Percentiles rank a stretch among this genome's conserved stretches.
phyloP scores from a whole-genome alignment of 2,329 filamentous ascomycete species.

The Sarocladium kiliense region DNA sequence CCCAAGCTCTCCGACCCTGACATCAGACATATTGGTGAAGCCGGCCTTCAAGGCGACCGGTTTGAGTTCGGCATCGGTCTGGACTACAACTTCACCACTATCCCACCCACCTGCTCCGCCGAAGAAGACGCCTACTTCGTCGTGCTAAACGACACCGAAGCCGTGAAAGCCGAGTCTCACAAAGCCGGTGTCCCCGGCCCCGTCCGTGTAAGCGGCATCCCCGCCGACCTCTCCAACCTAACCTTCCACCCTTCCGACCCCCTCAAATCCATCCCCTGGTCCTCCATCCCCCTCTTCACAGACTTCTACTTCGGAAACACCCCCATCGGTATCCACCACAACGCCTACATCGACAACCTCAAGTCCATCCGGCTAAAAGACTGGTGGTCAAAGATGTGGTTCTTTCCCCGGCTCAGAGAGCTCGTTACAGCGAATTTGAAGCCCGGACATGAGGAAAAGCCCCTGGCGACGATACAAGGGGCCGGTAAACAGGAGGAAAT shows the following conservation, averaged over 20 bases:
- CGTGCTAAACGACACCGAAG: constrained; percentile 18
- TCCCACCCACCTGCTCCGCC: constrained; percentile 29
- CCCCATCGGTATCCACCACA: constrained; percentile 32
- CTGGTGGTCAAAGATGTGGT: constrained; percentile 33
- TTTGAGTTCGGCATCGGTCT: constrained; percentile 35
- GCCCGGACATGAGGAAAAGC: background rate
- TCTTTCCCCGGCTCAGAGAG: constrained; percentile 24
- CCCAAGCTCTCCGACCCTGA: constrained; percentile 9
- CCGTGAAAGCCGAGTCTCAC: constrained; percentile 18
- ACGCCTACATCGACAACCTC: constrained; percentile 27
- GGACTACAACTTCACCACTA: constrained; percentile 32
- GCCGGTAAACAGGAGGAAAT: constrained; percentile 10
- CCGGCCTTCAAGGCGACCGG: constrained; percentile 20
- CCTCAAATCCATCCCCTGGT: constrained; percentile 21
- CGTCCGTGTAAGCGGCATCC: constrained; percentile 22
- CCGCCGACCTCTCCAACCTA: constrained; percentile 19
- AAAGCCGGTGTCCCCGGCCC: constrained; percentile 24
- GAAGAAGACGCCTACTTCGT: constrained; percentile 32
- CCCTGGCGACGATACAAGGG: constrained; percentile 16
- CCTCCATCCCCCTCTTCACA: constrained; percentile 27
- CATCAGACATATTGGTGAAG: constrained; percentile 20
- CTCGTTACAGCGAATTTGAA: constrained; percentile 22
- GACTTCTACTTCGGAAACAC: constrained; percentile 31
- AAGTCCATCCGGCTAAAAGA: constrained; percentile 25
- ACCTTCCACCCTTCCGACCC: constrained; percentile 7